These are phyloP conservation scores for Claviceps purpurea DNA, from an alignment of 2,329 filamentous ascomycete species.

Conservation along the genomic window DNA sequence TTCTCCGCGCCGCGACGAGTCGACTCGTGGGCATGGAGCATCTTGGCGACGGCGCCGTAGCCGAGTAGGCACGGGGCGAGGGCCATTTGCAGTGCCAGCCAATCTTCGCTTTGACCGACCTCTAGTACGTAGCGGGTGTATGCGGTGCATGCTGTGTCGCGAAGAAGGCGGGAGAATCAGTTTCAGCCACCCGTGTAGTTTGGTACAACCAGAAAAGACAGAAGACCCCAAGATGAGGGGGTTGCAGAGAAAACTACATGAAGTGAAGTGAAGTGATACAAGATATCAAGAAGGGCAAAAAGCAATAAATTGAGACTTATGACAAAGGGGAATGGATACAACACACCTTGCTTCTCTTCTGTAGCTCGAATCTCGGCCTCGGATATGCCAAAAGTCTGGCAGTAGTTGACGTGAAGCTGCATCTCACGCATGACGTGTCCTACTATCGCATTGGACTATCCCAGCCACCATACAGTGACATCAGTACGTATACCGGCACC, in stretches of 20 bases:
- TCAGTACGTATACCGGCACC: background rate
- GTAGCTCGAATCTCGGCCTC: constrained; percentile 57
- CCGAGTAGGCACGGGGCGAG: constrained; percentile 83
- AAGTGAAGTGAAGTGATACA: no score
- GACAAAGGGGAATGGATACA: background rate
- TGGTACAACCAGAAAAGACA: background rate
- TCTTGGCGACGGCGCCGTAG: constrained; percentile 65
- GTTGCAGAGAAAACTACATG: background rate
- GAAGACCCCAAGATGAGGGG: background rate
- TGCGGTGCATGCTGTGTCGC: constrained; percentile 52
- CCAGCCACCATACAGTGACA: no score
- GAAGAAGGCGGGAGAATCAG: background rate
- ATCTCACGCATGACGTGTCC: constrained; percentile 69
- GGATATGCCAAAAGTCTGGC: constrained; percentile 64
- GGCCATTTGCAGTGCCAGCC: constrained; percentile 72
- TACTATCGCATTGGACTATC: constrained; percentile 43
- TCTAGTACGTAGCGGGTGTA: constrained; percentile 83
- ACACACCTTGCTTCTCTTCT: constrained; percentile 55
- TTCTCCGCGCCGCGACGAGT: constrained; percentile 49
- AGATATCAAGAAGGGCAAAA: background rate
- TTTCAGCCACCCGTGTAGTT: background rate
- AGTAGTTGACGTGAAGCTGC: constrained; percentile 70
- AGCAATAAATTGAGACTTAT: background rate
- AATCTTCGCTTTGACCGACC: constrained; percentile 75
- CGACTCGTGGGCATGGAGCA: constrained; percentile 50